Conservation (phyloP, 169 alveolate genomes). For the Plasmodium coatneyi region DNA sequence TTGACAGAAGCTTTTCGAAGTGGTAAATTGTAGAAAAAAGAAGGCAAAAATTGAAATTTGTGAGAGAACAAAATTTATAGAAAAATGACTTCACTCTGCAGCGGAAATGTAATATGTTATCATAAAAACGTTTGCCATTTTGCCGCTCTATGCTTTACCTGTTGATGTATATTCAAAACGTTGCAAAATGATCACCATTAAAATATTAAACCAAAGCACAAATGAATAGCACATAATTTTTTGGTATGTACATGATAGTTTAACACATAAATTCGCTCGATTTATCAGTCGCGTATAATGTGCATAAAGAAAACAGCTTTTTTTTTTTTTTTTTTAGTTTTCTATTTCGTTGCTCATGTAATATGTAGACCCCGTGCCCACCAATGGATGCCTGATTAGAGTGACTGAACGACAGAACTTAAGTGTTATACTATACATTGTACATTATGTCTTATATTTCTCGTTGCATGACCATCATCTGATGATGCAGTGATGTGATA, state of each 20-base stretch:
- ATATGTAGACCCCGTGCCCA: background rate
- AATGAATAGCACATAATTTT: background rate
- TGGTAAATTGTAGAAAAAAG: background rate
- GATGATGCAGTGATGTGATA: background rate
- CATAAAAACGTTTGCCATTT: background rate
- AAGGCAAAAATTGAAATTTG: background rate
- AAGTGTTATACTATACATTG: background rate
- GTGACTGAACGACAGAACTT: background rate
- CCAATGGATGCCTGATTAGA: background rate
- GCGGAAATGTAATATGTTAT: background rate
- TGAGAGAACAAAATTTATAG: background rate
- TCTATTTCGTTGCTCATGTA: background rate
- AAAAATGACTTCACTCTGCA: background rate
- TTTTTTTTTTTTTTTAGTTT: background rate
- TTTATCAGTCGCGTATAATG: background rate
- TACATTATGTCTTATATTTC: no score
- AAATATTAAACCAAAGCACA: background rate
- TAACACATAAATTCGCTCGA: background rate
- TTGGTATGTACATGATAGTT: background rate
- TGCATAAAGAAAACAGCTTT: background rate
- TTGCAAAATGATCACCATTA: background rate
- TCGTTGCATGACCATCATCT: background rate
- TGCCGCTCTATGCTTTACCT: background rate
- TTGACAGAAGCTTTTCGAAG: background rate
- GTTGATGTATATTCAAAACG: background rate